Conservation (phyloP, 495 filamentous ascomycete genomes). For the Podospora tetraspora region DNA sequence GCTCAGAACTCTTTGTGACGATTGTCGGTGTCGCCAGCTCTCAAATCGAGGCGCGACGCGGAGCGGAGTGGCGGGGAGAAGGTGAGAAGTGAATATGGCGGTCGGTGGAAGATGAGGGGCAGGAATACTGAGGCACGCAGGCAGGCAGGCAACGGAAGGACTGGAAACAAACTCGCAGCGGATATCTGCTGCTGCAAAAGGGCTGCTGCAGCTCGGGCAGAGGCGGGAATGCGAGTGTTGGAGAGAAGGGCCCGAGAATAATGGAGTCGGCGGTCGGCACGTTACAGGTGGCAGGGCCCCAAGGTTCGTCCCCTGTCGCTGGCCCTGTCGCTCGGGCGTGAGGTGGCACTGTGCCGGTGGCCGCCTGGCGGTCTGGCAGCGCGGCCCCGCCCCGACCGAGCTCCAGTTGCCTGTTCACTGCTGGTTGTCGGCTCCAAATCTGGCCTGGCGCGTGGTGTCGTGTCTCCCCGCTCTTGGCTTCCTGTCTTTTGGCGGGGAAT, state of each 20-base stretch:
- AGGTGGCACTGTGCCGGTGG: neutral
- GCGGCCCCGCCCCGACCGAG: neutral
- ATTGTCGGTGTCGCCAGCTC: neutral
- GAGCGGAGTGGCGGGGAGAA: neutral
- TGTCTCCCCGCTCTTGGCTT: neutral
- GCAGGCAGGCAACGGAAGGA: neutral
- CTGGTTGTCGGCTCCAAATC: neutral
- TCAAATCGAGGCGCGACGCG: neutral
- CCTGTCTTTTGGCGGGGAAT: neutral
- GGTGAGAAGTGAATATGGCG: neutral
- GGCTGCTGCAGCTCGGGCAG: neutral
- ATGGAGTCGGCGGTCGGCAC: neutral
- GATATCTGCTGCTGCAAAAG: neutral
- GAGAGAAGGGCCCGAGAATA: neutral
- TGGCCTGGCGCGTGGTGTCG: neutral
- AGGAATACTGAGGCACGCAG: neutral
- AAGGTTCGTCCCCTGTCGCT: neutral
- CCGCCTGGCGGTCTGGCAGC: neutral
- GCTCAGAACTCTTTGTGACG: neutral
- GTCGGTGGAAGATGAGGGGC: neutral
- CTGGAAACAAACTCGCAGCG: neutral
- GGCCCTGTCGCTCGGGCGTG: neutral
- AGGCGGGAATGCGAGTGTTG: neutral
- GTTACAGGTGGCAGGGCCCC: neutral
- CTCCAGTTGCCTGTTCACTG: neutral